phyloP scores from a whole-genome alignment of 495 filamentous ascomycete species.

The Patellaria atrata region DNA sequence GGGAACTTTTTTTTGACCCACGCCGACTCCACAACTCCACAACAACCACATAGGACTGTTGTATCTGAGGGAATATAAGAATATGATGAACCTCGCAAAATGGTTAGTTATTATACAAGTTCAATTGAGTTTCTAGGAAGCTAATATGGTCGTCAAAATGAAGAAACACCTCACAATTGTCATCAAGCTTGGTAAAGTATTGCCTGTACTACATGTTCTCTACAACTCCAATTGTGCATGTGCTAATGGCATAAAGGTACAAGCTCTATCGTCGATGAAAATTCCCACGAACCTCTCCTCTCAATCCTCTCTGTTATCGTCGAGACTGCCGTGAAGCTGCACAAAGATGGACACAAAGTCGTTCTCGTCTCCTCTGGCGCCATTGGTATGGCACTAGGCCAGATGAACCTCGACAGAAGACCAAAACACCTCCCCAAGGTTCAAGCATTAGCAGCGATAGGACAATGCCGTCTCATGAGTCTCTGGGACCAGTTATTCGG shows the following conservation, averaged over 20 bases:
- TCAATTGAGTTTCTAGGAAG: too few species aligned
- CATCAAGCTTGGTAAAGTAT: slow-evolving; percentile 71
- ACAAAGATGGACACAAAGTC: slow-evolving; percentile 83
- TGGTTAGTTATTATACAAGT: too few species aligned
- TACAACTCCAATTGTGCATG: not conserved
- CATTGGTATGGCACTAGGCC: slow-evolving; percentile 78
- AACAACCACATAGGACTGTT: too few species aligned
- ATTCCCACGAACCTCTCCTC: slow-evolving; percentile 89
- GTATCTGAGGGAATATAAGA: too few species aligned
- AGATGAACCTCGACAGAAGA: slow-evolving; percentile 79
- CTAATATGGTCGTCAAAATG: slow-evolving; percentile 36
- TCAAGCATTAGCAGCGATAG: slow-evolving; percentile 91
- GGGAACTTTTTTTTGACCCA: too few species aligned
- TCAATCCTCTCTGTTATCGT: slow-evolving; percentile 83
- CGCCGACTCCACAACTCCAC: too few species aligned
- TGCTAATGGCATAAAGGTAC: too few species aligned
- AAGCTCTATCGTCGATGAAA: slow-evolving; percentile 94
- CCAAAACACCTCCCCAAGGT: slow-evolving; percentile 78
- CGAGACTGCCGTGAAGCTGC: slow-evolving; percentile 73
- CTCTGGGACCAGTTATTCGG: slow-evolving; percentile 87
- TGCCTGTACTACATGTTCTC: slow-evolving; percentile 3
- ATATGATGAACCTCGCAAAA: too few species aligned
- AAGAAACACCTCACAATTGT: slow-evolving; percentile 60
- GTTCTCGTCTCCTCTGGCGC: slow-evolving; percentile 93
- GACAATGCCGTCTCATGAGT: slow-evolving; percentile 89